Percentiles rank a stretch among this genome's conserved stretches.
Evolutionary conservation across 2,329 filamentous ascomycete species (phyloP).

Genomic region (Colletotrichum salicis): DNA sequence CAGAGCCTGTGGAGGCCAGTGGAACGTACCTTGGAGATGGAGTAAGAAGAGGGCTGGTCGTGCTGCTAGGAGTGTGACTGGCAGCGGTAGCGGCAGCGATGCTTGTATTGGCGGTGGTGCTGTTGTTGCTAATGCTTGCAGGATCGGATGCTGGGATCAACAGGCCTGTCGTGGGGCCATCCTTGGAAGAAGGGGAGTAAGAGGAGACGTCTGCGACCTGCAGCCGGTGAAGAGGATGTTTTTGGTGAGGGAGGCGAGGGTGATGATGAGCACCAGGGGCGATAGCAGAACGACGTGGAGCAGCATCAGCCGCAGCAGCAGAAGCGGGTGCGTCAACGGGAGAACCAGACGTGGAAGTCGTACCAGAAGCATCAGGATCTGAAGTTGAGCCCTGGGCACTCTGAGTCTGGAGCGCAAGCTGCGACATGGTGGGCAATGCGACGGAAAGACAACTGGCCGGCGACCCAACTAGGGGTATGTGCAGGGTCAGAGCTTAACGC

Average conservation of each 20-base stretch:
- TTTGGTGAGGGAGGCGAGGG: conserved; percentile 35
- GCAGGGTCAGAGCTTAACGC: conserved; percentile 47
- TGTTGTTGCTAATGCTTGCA: conserved; percentile 39
- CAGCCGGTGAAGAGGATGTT: conserved; percentile 34
- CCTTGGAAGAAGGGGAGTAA: conserved; percentile 44
- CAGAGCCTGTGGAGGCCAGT: conserved; percentile 24
- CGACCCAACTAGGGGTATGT: conserved; percentile 41
- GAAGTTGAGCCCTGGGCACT: conserved; percentile 51
- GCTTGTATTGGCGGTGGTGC: conserved; percentile 31
- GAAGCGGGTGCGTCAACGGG: conserved; percentile 22
- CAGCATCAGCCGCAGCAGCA: conserved; percentile 13
- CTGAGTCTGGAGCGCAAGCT: conserved; percentile 56
- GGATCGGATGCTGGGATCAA: conserved; percentile 39
- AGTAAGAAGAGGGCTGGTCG: conserved; percentile 31
- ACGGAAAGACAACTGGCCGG: conserved; percentile 40
- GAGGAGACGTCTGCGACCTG: conserved; percentile 27
- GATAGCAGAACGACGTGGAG: conserved; percentile 2
- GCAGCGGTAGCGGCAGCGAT: conserved; percentile 6
- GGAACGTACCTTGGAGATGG: conserved; percentile 36
- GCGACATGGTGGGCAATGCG: conserved; percentile 63
- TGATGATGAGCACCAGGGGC: conserved; percentile 16
- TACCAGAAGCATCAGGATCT: conserved; percentile 38
- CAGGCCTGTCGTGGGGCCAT: conserved; percentile 60
- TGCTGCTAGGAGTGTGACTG: conserved; percentile 21
- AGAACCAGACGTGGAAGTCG: conserved; percentile 13